Conservation (phyloP, 2,329 filamentous ascomycete species). For the Colletotrichum plurivorum region DNA sequence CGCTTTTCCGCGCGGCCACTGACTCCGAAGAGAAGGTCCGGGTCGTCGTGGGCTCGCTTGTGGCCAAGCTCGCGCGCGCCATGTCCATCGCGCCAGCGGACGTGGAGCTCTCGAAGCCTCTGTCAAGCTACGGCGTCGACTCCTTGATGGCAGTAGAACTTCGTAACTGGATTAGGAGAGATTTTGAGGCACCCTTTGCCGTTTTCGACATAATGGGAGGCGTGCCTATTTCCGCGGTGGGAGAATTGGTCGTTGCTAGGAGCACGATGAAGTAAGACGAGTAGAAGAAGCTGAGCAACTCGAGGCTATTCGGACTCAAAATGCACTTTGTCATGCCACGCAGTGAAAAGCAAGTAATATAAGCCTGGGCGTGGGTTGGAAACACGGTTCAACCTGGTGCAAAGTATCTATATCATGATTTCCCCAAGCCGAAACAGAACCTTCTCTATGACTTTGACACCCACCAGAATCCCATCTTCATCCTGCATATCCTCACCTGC, state of each 20-base stretch:
- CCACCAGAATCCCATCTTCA: slow-evolving; percentile 48
- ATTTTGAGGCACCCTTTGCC: slow-evolving; percentile 45
- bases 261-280: too few relatives aligned
- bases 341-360: too few relatives aligned
- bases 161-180: slow-evolving; percentile 46
- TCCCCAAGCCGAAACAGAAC: slow-evolving; percentile 36
- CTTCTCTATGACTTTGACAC: slow-evolving; percentile 49
- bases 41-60: slow-evolving; percentile 45
- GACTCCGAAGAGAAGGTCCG: background rate
- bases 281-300: too few relatives aligned
- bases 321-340: too few relatives aligned
- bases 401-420: background rate
- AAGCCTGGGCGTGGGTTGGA: too few relatives aligned
- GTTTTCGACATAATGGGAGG: slow-evolving; percentile 22
- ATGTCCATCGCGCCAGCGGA: slow-evolving; percentile 37
- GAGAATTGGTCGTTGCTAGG: background rate
- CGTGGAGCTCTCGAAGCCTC: slow-evolving; percentile 42
- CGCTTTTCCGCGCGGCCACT: background rate
- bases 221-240: background rate
- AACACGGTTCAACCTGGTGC: too few relatives aligned
- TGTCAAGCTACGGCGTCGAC: slow-evolving; percentile 47
- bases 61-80: slow-evolving; percentile 41
- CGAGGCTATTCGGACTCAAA: too few relatives aligned
- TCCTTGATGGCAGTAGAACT: slow-evolving; percentile 50
- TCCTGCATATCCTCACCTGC: slow-evolving; percentile 47